These are phyloP conservation scores for Fistulinella staudtii DNA, from an alignment of 1,284 basidiomycete species.

Conservation along the genomic window DNA sequence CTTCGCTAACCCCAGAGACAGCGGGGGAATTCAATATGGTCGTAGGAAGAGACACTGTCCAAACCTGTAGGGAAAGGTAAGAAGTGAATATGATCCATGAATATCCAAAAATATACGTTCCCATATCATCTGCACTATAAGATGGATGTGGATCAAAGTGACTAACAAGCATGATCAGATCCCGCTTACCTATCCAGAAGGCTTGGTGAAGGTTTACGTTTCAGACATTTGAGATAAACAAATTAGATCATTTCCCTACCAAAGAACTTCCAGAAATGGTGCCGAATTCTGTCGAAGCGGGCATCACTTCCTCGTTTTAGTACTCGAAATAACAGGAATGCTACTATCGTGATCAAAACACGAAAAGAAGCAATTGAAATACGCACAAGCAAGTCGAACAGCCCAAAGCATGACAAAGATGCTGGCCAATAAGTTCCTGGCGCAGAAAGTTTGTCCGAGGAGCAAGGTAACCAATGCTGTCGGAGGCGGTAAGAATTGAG, in stretches of 20 bases:
- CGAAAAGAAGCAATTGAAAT: background rate
- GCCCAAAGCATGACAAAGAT: constrained; percentile 48
- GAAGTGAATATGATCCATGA: background rate
- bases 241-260: background rate
- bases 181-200: background rate
- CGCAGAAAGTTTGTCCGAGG: constrained; percentile 41
- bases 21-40: constrained; percentile 67
- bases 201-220: background rate
- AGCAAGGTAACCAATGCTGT: constrained; percentile 34
- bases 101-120: background rate
- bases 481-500: too few species aligned
- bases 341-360: constrained; percentile 25
- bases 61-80: background rate
- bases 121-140: background rate
- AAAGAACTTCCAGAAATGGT: constrained; percentile 32
- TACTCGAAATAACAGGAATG: constrained; percentile 65
- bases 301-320: constrained; percentile 62
- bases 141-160: background rate
- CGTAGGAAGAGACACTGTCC: constrained; percentile 52
- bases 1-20: constrained; percentile 44
- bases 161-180: background rate
- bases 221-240: background rate
- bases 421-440: constrained; percentile 44
- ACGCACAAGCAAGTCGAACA: constrained; percentile 36
- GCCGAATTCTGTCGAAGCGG: constrained; percentile 64